Base-by-base conservation (phyloP, 257 asterid species). In the Capsicum rhomboideum region DNA sequence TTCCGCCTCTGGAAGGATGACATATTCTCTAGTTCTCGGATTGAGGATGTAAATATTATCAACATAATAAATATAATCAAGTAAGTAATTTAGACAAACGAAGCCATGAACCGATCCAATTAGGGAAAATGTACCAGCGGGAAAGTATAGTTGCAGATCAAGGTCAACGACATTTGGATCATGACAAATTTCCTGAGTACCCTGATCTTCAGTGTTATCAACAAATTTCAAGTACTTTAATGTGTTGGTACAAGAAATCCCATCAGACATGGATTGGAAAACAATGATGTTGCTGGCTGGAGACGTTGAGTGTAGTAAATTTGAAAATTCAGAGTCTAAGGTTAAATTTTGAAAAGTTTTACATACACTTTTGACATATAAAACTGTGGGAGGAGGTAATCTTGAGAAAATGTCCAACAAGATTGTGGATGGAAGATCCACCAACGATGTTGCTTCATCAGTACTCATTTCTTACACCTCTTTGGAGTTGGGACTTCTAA, bases 51-150 rank as follows among this genome's bases (percentile, higher is more conserved):
- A 86, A 17, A 88, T 29, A 2, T 77, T 72, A 9, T 89, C 91
- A 44, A 85, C 37, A 49, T 89, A 88, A 9, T 89, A 90, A 44
- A 85, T 28, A 49, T 89, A 88, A n/a, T 84, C 84, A 8, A 84
- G 49, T 67, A 86, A 75, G 9, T 67, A 21, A 18, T 40, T 84
- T 6, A 79, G 55, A 50, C 84, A 84, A 49, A 92, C 72, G 17
- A 92, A 50, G 0, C 95, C 93, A 59, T 90, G 54, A 5, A 84
- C 34, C 0, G 92, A 92, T 10, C 90, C 89, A 34, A 89, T 88
- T 5, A 91, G 77, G 6, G 20, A 55, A 18, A 55, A 42, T 55
- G 49, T 34, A 53, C n/a, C 23, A 29, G 49, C 10, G 31, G 49
- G 21, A 52, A 56, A 72, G 50, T 56, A 37, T 6, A 42, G 13